Conservation (phyloP, 208 protist genomes). For the Wallacemonas collosoma region DNA sequence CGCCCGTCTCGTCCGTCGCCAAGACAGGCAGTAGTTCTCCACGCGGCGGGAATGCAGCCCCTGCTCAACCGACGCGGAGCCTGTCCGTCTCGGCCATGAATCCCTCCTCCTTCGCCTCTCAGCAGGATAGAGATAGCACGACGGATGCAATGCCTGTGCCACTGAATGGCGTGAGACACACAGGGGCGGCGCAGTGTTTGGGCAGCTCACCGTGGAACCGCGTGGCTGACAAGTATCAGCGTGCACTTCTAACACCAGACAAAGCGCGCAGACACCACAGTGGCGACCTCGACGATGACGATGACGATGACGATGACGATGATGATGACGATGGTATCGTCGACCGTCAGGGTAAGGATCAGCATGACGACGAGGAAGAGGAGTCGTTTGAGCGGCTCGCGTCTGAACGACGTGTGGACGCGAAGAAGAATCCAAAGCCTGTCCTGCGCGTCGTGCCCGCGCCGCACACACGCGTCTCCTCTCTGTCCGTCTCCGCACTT, state of each 20-base stretch:
- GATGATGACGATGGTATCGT: not conserved
- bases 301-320: not conserved
- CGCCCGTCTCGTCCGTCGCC: not conserved
- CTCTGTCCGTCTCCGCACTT: slow-evolving; percentile 4
- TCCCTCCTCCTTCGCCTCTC: slow-evolving; percentile 1
- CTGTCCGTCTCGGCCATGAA: not conserved
- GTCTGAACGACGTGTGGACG: not conserved
- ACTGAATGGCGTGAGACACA: not conserved
- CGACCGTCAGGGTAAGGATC: not conserved
- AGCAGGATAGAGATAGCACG: not conserved
- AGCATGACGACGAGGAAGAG: slow-evolving; percentile 5
- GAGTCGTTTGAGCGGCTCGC: not conserved
- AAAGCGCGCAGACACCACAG: not conserved
- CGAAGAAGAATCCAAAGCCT: not conserved
- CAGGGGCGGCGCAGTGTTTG: not conserved
- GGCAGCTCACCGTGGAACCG: slow-evolving; percentile 2
- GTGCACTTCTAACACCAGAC: not conserved
- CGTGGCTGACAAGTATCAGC: slow-evolving; percentile 2
- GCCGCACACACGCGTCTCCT: not conserved
- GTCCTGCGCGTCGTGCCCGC: not conserved
- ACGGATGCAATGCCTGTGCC: not conserved
- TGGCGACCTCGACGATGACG: not conserved
- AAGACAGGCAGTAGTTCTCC: not conserved
- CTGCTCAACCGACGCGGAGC: not conserved
- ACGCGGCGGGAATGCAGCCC: not conserved